Base-by-base conservation (phyloP, 192 early-diverging fungal genomes). In the Mortierella claussenii region DNA sequence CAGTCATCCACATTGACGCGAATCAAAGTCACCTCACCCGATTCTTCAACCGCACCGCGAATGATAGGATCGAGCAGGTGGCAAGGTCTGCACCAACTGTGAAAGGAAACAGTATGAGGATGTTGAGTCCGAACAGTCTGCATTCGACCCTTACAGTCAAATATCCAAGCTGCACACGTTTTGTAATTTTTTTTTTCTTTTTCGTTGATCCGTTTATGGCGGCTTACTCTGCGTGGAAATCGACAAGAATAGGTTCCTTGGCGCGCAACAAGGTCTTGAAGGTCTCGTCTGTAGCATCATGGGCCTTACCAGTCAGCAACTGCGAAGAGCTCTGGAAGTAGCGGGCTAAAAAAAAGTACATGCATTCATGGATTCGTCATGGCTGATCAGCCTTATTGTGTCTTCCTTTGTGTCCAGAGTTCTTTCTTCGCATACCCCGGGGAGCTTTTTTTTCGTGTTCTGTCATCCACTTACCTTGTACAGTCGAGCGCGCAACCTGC, bases 11-110 rank as follows among this genome's bases (percentile, higher is more conserved):
- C 86, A 64, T 96, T 80, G 54, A 96, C 75, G 61, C 93, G 93
- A 49, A 91, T 88, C 54, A 96, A 69, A 10, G 88, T 86, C 0
- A 90, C 87, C 37, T 86, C 85, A n/a, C 84, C 87, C 43, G 90
- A 81, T 20, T 80, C 81, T 13, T 79, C 68, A 18, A 95, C 92
- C 7, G 83, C 83, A 42, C 88, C 86, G 9, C 85, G 71, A 23
- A 96, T 76, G 23, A 90, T 68, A 20, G 94, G 94, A 9, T 85
- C 89, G 8, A 96, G 76, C 70, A 92, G 79, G 40, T 87, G 88
- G 81, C 95, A 96, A 17, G 94, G 94, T 48, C 89, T 86, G 70
- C 94, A 95, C 95, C 95, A 96, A 33, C 89, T 88, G 47, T 31
- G 15, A 51, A 54, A 24, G n/a, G 9, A 15, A 40, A 31, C 21